A percentile compares a stretch with the other conserved stretches of the same genome.
Evolutionary conservation across 116 monocot species (phyloP).

Genomic region (Thalassia testudinum): DNA sequence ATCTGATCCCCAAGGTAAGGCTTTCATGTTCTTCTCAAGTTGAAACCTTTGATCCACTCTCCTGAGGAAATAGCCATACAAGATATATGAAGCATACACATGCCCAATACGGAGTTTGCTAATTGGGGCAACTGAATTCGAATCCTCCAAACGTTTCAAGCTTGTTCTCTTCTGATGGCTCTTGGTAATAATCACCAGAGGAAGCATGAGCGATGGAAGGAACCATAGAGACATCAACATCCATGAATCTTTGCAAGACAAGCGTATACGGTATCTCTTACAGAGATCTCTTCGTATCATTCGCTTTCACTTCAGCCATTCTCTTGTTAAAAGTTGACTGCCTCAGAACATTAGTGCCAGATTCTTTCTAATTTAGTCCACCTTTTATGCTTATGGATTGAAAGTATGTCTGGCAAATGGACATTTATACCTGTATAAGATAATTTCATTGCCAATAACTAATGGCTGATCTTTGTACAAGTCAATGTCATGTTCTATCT

Average conservation of each 20-base stretch:
- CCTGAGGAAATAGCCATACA: conserved; percentile 93
- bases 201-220: too few relatives aligned
- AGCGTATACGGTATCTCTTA: conserved; percentile 82
- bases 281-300: conserved; percentile 58
- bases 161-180: too few relatives aligned
- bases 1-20: conserved; percentile 37
- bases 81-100: conserved; percentile 82
- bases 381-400: background rate
- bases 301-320: conserved; percentile 84
- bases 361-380: background rate
- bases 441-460: conserved; percentile 39
- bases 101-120: conserved; percentile 63
- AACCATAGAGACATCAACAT: conserved; percentile 58
- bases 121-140: conserved; percentile 30
- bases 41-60: conserved; percentile 78
- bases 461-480: conserved; percentile 35
- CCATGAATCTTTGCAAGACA: conserved; percentile 82
- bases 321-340: conserved; percentile 32
- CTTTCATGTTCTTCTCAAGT: conserved; percentile 78
- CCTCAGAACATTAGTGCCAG: background rate
- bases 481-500: conserved; percentile 44
- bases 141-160: conserved; percentile 24
- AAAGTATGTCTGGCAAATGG: background rate
- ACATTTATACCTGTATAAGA: conserved; percentile 67
- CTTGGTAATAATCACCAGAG: too few relatives aligned